Percentiles rank a stretch among this genome's conserved stretches.
Conservation (phyloP, 306 rosid genomes). For the Quercus robur region DNA sequence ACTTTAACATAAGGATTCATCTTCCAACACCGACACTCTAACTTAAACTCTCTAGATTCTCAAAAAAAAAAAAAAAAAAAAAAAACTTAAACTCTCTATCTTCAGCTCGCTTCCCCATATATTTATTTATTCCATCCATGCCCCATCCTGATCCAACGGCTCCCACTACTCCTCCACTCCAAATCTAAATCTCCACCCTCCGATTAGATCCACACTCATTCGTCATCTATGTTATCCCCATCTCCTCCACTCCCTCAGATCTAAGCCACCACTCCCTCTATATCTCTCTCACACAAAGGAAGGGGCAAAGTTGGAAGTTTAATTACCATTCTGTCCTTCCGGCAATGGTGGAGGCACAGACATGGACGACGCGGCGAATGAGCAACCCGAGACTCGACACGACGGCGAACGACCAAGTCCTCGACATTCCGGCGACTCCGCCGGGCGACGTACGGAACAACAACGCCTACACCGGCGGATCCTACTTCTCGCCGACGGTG, state of each 20-base stretch:
- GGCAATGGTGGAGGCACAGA: constrained; percentile 86
- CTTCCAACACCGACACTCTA: constrained; percentile 34
- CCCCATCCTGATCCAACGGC: constrained; percentile 24
- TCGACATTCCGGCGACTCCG: constrained; percentile 75
- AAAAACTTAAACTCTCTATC: background rate
- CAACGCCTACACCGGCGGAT: constrained; percentile 26
- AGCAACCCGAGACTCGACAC: constrained; percentile 68
- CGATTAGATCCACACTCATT: constrained; percentile 10
- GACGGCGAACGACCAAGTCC: constrained; percentile 38
- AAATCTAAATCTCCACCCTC: constrained; percentile 36
- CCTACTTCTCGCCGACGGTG: constrained; percentile 31
- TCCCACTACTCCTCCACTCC: background rate
- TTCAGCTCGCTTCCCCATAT: constrained; percentile 2
- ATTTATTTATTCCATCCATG: background rate
- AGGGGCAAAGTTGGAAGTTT: constrained; percentile 12
- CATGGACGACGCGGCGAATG: constrained; percentile 88
- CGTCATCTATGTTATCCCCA: constrained; percentile 2
- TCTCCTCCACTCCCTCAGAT: constrained; percentile 16
- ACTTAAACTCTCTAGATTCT: background rate
- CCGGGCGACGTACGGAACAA: constrained; percentile 51
- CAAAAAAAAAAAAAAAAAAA: too few species aligned
- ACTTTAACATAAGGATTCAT: background rate
- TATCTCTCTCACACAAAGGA: background rate
- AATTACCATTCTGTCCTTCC: background rate
- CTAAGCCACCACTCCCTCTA: background rate